Base-by-base conservation (phyloP, 1,284 basidiomycete species). In the Meripilus lineatus region DNA sequence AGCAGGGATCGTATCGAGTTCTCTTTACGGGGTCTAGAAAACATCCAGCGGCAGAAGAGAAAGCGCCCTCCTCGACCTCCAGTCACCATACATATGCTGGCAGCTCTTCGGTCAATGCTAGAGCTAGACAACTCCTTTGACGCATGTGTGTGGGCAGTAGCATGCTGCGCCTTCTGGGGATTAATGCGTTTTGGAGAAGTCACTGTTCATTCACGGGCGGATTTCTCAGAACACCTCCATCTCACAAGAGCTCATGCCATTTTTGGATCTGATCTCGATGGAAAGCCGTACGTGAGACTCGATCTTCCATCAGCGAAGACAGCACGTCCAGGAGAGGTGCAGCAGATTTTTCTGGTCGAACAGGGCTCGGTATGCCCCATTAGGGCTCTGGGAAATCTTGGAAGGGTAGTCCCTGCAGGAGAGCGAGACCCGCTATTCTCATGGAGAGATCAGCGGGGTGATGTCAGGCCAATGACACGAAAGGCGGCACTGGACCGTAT, bases 161-260 rank as follows among this genome's bases (percentile, higher is more conserved):
- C 56, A 2, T 40, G 47, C 1, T 67, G 62, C 39, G 65, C 65
- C 11, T 69, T 69, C 49, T 68, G 58, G 54, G 64, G 66, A 0
- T 51, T 68, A 44, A 63, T 68, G 60, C 45, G 59, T 0, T 66
- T 68, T 39, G 62, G 65, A 0, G 65, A 68, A 47, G 59, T 60
- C 0, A 55, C 65, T 0, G 62, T 65, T 0, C 32, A 38, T 0
- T 41, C 56, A 0, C 40, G 56, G 2, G 11, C 30, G 1, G 44
- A 21, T 5, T 67, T 62, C 42, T 25, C 54, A 32, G 32, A 26
- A 0, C 3, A 2, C 0, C 50, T 49, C 7, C 61, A 65, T 39
- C 52, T 66, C 7, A 60, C 47, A 10, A 45, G 55, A 0, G 13
- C 21, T 3, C 21, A 53, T 21, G 47, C 44, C 2, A 11, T 46